Conservation (phyloP, 1,284 basidiomycete genomes). For the Cryptococcus jaspeensis region DNA sequence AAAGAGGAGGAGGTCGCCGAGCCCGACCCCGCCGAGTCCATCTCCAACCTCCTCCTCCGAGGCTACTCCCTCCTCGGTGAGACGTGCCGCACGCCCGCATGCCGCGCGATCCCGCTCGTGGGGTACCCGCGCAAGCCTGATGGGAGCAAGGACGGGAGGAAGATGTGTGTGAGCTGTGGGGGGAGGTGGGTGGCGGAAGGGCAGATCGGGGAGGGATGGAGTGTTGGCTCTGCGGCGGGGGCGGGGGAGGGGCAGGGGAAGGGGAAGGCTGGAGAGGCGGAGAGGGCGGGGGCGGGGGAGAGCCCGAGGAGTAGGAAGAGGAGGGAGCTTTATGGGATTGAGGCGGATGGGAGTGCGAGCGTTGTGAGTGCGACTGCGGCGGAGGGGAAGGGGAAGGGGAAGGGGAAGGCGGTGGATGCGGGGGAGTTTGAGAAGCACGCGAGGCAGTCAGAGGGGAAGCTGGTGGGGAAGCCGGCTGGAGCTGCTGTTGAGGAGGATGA, state of each 20-base stretch:
- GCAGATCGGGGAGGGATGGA: slow-evolving; percentile 22
- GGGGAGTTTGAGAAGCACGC: slow-evolving; percentile 17
- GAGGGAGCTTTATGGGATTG: slow-evolving; percentile 40
- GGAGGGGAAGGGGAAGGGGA: slow-evolving; percentile 9
- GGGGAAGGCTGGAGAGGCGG: not conserved
- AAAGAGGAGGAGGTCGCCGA: not conserved
- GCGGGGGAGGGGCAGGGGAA: not conserved
- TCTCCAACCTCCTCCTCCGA: slow-evolving; percentile 41
- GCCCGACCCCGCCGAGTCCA: slow-evolving; percentile 33
- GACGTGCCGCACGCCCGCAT: slow-evolving; percentile 40
- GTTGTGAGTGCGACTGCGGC: not conserved
- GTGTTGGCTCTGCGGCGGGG: slow-evolving; percentile 1
- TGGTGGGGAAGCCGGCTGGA: not conserved
- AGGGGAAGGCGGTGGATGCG: slow-evolving; percentile 6
- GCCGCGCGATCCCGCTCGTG: slow-evolving; percentile 47
- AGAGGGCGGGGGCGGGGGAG: slow-evolving; percentile 15
- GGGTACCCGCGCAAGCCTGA: slow-evolving; percentile 42
- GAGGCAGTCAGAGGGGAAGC: slow-evolving; percentile 11
- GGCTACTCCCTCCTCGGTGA: slow-evolving; percentile 46
- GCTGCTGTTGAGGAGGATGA: not conserved
- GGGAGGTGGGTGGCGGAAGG: slow-evolving; percentile 37
- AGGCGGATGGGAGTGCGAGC: slow-evolving; percentile 6
- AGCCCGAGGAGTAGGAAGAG: slow-evolving; percentile 34
- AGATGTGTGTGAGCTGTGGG: slow-evolving; percentile 43
- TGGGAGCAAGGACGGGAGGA: slow-evolving; percentile 32